A percentile compares a stretch with the other conserved stretches of the same genome.
Conservation (phyloP, 129 eudicot species). For the Oenanthe sinensis region DNA sequence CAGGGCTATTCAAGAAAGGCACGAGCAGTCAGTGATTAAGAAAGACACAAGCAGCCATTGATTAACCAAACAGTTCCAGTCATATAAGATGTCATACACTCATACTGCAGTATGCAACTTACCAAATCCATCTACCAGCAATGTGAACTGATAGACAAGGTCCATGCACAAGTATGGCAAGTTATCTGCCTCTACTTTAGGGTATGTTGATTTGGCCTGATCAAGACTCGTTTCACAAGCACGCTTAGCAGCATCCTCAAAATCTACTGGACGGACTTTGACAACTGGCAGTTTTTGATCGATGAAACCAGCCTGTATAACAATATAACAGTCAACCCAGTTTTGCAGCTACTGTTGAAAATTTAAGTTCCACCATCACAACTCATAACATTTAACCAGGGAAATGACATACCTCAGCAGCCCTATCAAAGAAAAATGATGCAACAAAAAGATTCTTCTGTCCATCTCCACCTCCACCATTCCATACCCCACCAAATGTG, state of each 20-base stretch:
- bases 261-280: constrained; percentile 63
- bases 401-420: constrained; percentile 69
- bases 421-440: constrained; percentile 93
- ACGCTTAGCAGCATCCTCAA: constrained; percentile 65
- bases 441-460: constrained; percentile 95
- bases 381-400: neutral
- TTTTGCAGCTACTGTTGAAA: neutral
- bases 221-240: constrained; percentile 65
- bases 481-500: constrained; percentile 98
- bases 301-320: constrained; percentile 68
- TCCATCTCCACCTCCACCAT: constrained; percentile 98
- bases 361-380: neutral
- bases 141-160: constrained; percentile 83
- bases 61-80: neutral
- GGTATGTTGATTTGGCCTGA: constrained; percentile 50
- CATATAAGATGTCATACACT: neutral
- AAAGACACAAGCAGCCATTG: neutral
- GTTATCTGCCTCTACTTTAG: constrained; percentile 43
- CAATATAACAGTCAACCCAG: constrained; percentile 6
- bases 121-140: constrained; percentile 97
- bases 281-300: constrained; percentile 55
- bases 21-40: neutral
- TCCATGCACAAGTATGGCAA: constrained; percentile 93
- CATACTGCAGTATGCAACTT: constrained; percentile 22
- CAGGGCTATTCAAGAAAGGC: constrained; percentile 42